Evolutionary conservation across 345 rosid species (phyloP).

Genomic region (Aurinia saxatilis): DNA sequence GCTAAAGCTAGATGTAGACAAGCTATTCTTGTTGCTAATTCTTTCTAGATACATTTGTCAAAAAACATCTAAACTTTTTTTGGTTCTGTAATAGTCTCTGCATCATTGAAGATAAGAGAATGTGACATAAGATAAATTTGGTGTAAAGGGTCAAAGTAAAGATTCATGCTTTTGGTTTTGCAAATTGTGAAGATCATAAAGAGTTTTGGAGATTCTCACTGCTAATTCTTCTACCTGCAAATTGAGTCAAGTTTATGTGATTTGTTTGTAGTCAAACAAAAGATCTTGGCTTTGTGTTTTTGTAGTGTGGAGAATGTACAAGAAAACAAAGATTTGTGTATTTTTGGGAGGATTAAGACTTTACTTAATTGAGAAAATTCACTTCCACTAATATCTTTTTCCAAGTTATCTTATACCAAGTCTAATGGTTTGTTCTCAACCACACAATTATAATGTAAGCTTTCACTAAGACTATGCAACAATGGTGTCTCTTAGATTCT

Average conservation of each 20-base stretch:
- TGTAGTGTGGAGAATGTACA: too few relatives aligned
- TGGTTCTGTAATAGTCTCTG: too few relatives aligned
- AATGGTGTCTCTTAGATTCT: conserved; percentile 20
- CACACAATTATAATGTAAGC: conserved; percentile 21
- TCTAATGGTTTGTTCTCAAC: conserved; percentile 15
- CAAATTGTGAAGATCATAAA: neutral
- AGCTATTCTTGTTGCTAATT: conserved; percentile 79
- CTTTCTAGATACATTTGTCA: conserved; percentile 63
- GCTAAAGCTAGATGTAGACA: conserved; percentile 89
- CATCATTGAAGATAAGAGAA: too few relatives aligned
- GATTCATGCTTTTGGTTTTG: conserved; percentile 4
- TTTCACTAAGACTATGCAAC: neutral
- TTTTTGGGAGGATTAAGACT: neutral
- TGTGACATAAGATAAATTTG: too few relatives aligned
- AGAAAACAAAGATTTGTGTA: too few relatives aligned
- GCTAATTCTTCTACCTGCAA: too few relatives aligned
- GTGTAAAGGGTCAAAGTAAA: neutral
- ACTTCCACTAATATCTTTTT: conserved; percentile 8
- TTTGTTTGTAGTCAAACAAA: too few relatives aligned
- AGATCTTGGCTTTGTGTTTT: too few relatives aligned
- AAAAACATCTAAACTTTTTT: too few relatives aligned
- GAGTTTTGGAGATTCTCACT: too few relatives aligned
- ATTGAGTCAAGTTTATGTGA: too few relatives aligned
- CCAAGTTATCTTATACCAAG: neutral
- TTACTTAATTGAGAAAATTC: neutral